phyloP scores from a whole-genome alignment of 179 eudicot genomes.

The Camellia oleifera region DNA sequence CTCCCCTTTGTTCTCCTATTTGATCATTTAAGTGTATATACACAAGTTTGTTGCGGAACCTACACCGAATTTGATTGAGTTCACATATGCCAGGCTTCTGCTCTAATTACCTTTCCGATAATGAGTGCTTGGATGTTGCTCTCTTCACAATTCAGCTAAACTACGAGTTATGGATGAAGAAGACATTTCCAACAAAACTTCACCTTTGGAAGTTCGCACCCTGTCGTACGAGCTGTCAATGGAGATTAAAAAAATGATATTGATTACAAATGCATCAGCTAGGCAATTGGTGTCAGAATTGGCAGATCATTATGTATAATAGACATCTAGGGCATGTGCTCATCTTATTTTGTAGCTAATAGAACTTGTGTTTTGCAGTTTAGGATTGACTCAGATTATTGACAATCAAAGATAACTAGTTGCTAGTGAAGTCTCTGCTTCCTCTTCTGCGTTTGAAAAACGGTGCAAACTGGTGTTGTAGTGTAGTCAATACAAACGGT shows the following conservation, averaged over 20 bases:
- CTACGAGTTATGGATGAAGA: constrained; percentile 6
- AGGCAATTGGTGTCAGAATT: neutral
- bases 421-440: neutral
- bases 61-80: constrained; percentile 13
- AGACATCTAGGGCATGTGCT: constrained; percentile 4
- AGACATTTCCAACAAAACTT: neutral
- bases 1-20: neutral
- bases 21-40: neutral
- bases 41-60: neutral
- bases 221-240: too few species aligned
- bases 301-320: neutral
- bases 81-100: constrained; percentile 58
- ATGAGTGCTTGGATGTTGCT: constrained; percentile 60
- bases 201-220: neutral
- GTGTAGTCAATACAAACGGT: too few species aligned
- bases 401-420: neutral
- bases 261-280: neutral
- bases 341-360: neutral
- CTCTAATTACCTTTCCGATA: constrained; percentile 52
- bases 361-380: neutral
- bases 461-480: too few species aligned
- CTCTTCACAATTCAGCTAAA: constrained; percentile 37
- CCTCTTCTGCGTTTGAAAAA: neutral
- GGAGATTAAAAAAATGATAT: neutral
- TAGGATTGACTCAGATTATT: neutral